phyloP scores from a whole-genome alignment of 176 grass and related monocot genomes.

The Ananas comosus region DNA sequence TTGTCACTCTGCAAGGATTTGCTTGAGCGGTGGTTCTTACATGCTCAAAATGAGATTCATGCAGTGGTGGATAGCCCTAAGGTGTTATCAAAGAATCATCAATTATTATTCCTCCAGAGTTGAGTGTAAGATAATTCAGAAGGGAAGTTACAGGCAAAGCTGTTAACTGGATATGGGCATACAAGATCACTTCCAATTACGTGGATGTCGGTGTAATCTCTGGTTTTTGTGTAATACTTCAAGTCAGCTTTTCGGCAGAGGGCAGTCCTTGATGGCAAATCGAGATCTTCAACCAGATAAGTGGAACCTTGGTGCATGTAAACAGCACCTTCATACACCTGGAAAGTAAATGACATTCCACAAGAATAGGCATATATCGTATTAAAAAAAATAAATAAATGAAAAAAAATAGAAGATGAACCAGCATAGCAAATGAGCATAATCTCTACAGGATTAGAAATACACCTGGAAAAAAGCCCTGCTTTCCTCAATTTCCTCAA shows the following conservation, averaged over 20 bases:
- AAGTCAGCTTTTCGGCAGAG: slow-evolving; percentile 89
- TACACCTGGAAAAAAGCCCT: slow-evolving; percentile 82
- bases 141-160: slow-evolving; percentile 8
- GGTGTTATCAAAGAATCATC: background rate
- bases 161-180: slow-evolving; percentile 28
- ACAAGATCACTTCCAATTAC: slow-evolving; percentile 73
- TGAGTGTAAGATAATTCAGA: background rate
- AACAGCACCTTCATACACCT: slow-evolving; percentile 94
- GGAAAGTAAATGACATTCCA: slow-evolving; percentile 3
- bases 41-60: slow-evolving; percentile 23
- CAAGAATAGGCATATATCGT: background rate
- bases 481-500: slow-evolving; percentile 98
- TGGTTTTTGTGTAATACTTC: slow-evolving; percentile 89
- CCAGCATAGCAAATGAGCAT: too few relatives aligned
- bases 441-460: background rate
- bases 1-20: slow-evolving; percentile 77
- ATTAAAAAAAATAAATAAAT: background rate
- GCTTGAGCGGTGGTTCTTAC: slow-evolving; percentile 70
- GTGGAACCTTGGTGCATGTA: slow-evolving; percentile 90
- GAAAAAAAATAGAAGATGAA: background rate
- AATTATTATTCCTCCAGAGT: background rate
- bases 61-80: slow-evolving; percentile 55
- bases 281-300: slow-evolving; percentile 72
- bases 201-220: slow-evolving; percentile 86
- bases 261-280: slow-evolving; percentile 56